Conservation (phyloP, 306 rosid species). For the Morella rubra region DNA sequence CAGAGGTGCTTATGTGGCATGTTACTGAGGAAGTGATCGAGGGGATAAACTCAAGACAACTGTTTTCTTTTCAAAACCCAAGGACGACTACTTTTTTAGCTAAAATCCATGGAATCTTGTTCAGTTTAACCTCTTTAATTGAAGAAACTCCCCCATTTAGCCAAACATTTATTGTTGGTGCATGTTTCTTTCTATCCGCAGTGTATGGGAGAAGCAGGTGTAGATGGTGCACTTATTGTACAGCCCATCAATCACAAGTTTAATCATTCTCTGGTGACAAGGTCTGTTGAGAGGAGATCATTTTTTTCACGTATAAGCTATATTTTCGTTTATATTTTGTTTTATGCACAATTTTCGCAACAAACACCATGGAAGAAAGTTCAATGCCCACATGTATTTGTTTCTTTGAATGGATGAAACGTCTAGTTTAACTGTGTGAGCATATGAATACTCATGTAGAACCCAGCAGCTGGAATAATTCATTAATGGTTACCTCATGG, state of each 20-base stretch:
- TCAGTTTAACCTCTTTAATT: too few relatives aligned
- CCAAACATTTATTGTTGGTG: neutral
- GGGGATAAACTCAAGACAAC: too few relatives aligned
- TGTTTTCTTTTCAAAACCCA: too few relatives aligned
- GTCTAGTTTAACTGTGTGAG: slow-evolving; percentile 1
- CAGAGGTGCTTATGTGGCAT: too few relatives aligned
- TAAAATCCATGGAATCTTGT: too few relatives aligned
- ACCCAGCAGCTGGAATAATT: slow-evolving; percentile 4
- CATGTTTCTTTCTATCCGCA: slow-evolving; percentile 23
- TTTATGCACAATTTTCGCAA: neutral
- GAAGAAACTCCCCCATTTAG: neutral
- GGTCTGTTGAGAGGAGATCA: slow-evolving; percentile 37
- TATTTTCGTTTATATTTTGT: neutral
- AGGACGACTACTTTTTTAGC: too few relatives aligned
- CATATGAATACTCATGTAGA: slow-evolving; percentile 1
- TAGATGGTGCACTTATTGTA: slow-evolving; percentile 82
- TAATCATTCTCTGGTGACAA: slow-evolving; percentile 83
- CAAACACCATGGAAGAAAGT: neutral
- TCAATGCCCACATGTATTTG: slow-evolving; percentile 12
- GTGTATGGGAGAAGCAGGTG: slow-evolving; percentile 91
- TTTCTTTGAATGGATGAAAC: slow-evolving; percentile 15
- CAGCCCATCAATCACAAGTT: slow-evolving; percentile 92
- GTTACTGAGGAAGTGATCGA: too few relatives aligned
- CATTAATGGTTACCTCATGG: neutral
- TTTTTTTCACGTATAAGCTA: neutral